Percentiles rank a stretch among this genome's conserved stretches.
Evolutionary conservation across 176 grass and related monocot genomes (phyloP).

Genomic region (Raddia guianensis): DNA sequence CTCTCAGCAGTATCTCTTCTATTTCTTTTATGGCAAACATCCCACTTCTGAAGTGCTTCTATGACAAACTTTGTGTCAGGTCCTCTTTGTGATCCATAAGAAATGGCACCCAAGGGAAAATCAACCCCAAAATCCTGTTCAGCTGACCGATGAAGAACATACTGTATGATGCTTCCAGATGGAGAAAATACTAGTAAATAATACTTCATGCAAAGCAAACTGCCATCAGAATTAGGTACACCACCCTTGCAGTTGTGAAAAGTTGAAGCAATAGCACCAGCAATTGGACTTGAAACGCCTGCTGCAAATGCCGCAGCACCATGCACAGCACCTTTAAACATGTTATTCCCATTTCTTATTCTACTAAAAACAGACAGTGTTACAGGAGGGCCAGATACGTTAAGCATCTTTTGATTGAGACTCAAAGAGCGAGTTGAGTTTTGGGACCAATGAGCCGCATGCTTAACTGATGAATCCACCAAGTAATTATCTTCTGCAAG

Average conservation of each 20-base stretch:
- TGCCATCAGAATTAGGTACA: slow-evolving; percentile 40
- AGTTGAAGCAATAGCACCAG: slow-evolving; percentile 70
- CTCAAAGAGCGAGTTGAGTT: slow-evolving; percentile 45
- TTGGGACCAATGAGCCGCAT: slow-evolving; percentile 45
- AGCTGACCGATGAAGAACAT: slow-evolving; percentile 63
- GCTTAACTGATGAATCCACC: slow-evolving; percentile 48
- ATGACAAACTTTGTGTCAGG: slow-evolving; percentile 71
- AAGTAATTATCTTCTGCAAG: slow-evolving; percentile 51
- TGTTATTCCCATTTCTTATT: slow-evolving; percentile 83
- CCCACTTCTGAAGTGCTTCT: slow-evolving; percentile 96
- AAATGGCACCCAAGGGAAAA: slow-evolving; percentile 39
- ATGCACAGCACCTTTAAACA: slow-evolving; percentile 73
- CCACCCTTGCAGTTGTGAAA: slow-evolving; percentile 75
- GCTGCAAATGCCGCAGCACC: slow-evolving; percentile 75
- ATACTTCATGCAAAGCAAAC: slow-evolving; percentile 53
- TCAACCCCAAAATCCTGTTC: slow-evolving; percentile 53
- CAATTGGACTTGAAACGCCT: slow-evolving; percentile 60
- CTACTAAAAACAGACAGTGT: slow-evolving; percentile 86
- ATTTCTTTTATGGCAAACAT: slow-evolving; percentile 86
- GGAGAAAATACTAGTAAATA: slow-evolving; percentile 86
- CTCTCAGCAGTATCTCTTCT: slow-evolving; percentile 68
- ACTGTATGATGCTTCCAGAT: slow-evolving; percentile 88
- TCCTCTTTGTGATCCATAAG: slow-evolving; percentile 56
- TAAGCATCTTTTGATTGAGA: slow-evolving; percentile 66
- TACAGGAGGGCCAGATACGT: slow-evolving; percentile 56